Percentiles rank a stretch among this genome's conserved stretches.
Conservation (phyloP, 768 basidiomycete species). For the Dacryopinax spathularia region DNA sequence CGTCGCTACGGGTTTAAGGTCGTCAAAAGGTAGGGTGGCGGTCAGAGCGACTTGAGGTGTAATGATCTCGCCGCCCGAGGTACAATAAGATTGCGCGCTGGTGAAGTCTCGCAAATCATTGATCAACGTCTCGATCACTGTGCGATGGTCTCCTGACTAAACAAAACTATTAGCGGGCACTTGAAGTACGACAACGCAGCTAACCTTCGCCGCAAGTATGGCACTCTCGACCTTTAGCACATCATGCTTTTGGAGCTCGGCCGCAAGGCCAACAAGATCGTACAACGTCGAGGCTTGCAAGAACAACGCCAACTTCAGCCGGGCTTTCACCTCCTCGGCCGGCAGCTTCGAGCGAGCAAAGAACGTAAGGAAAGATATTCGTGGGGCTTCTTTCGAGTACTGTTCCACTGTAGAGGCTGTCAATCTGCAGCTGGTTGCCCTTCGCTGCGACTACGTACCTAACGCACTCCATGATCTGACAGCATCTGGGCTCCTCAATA, state of each 20-base stretch:
- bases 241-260: constrained; percentile 37
- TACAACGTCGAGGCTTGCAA: constrained; percentile 64
- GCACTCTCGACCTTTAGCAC: constrained; percentile 59
- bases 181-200: constrained; percentile 4
- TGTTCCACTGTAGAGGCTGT: constrained; percentile 10
- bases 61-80: constrained; percentile 61
- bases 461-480: constrained; percentile 6
- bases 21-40: constrained; percentile 17
- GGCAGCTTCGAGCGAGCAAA: constrained; percentile 65
- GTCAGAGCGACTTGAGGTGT: constrained; percentile 40
- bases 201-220: constrained; percentile 65
- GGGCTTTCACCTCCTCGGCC: constrained; percentile 57
- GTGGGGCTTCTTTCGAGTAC: constrained; percentile 9
- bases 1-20: constrained; percentile 15
- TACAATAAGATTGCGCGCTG: constrained; percentile 78
- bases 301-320: constrained; percentile 65
- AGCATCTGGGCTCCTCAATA: constrained; percentile 19
- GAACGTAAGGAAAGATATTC: constrained; percentile 46
- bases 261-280: constrained; percentile 36
- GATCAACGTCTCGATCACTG: constrained; percentile 53
- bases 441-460: constrained; percentile 10
- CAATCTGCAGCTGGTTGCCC: constrained; percentile 4
- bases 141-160: constrained; percentile 43
- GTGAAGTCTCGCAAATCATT: constrained; percentile 53
- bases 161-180: background rate